Evolutionary conservation across 116 monocot genomes (phyloP).

Genomic region (Posidonia oceanica): DNA sequence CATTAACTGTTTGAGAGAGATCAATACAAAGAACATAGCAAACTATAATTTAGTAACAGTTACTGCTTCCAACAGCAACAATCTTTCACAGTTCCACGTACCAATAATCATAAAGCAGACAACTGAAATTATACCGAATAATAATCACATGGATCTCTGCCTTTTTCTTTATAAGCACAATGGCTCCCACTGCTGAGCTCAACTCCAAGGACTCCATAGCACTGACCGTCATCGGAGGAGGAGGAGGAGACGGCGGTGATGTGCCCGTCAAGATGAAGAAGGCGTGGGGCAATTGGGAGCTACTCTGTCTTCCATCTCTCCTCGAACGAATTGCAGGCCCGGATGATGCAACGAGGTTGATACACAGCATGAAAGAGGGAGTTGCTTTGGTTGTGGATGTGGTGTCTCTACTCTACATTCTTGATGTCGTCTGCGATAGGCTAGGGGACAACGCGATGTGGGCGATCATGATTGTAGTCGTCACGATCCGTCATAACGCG

Average conservation of each 20-base stretch:
- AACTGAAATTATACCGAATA: too few species aligned
- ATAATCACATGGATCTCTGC: too few species aligned
- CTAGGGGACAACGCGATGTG: conserved; percentile 46
- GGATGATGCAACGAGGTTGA: conserved; percentile 6
- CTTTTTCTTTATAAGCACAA: neutral
- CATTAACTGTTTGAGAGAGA: too few species aligned
- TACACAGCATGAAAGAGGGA: conserved; percentile 34
- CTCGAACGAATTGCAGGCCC: neutral
- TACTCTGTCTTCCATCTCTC: neutral
- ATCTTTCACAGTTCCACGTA: too few species aligned
- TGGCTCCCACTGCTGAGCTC: neutral
- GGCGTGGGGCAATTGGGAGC: neutral
- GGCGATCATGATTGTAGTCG: conserved; percentile 54
- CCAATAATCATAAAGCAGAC: too few species aligned
- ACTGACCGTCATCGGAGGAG: neutral
- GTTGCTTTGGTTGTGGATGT: conserved; percentile 32
- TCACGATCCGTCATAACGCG: too few species aligned
- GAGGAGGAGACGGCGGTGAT: neutral
- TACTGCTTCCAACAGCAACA: too few species aligned
- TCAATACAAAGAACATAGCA: too few species aligned
- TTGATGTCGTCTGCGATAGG: conserved; percentile 27
- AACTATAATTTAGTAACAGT: too few species aligned
- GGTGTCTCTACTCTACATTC: conserved; percentile 42
- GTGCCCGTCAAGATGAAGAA: conserved; percentile 9
- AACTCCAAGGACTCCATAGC: neutral